These are phyloP conservation scores for Phtheirospermum japonicum DNA, from an alignment of 257 asterid genomes.

Conservation along the genomic window DNA sequence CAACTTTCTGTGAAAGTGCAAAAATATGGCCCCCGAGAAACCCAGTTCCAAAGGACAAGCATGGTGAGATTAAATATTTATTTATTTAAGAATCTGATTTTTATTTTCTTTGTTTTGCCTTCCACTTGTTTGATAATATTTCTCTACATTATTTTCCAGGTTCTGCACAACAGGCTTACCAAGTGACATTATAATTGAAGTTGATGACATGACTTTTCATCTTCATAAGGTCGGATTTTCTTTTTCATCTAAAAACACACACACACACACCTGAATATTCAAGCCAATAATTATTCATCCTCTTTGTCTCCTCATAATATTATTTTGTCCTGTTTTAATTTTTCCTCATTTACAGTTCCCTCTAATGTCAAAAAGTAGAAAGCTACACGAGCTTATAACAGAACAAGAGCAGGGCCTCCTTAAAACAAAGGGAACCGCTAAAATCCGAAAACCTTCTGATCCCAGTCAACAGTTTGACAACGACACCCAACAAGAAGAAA, in stretches of 20 bases:
- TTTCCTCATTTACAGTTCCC: constrained; percentile 58
- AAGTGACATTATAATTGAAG: constrained; percentile 77
- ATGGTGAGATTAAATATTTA: constrained; percentile 46
- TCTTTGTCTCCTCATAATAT: too few species aligned
- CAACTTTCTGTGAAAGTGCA: constrained; percentile 1
- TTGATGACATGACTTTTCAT: constrained; percentile 85
- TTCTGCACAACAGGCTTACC: constrained; percentile 96
- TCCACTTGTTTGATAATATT: constrained; percentile 18
- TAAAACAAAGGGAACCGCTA: constrained; percentile 26
- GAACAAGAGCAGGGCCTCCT: constrained; percentile 56
- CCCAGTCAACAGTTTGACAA: constrained; percentile 29
- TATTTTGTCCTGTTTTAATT: not conserved
- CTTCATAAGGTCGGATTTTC: constrained; percentile 83
- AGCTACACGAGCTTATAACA: constrained; percentile 82
- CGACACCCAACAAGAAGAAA: constrained; percentile 42
- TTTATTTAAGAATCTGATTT: not conserved
- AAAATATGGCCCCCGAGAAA: constrained; percentile 61
- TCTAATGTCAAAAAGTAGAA: constrained; percentile 80
- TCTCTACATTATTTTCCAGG: constrained; percentile 43
- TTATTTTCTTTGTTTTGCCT: not conserved
- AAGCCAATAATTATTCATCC: too few species aligned
- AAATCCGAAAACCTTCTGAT: constrained; percentile 39
- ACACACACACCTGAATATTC: constrained; percentile 8
- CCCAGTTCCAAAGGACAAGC: constrained; percentile 89
- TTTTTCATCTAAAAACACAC: not conserved